Base-by-base conservation (phyloP, 345 rosid genomes). In the Lepidium africanum region DNA sequence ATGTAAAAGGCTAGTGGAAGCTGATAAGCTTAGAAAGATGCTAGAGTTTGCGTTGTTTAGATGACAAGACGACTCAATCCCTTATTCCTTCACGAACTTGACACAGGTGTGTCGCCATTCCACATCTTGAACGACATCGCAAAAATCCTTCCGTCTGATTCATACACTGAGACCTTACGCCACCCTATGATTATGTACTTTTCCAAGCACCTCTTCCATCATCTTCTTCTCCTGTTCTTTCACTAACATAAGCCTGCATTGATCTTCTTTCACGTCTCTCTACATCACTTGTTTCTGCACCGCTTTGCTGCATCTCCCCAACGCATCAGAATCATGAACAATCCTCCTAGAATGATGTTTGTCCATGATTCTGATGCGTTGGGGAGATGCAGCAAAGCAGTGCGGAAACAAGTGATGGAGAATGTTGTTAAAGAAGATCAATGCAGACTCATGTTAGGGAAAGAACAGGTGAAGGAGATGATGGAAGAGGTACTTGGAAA, bases 71-170 rank as follows among this genome's bases (percentile, higher is more conserved):
- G n/a, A 5, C 10, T 1, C 15, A 16, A 68, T 55, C 10, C 12
- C 15, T 14, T 46, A n/a, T 6, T 11, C 7, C 0, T 0, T 2
- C 25, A 55, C 57, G 3, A 58, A 47, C 1, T 11, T 3, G 2
- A 53, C 53, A 61, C 73, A 69, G 55, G 47, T 2, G 13, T 46
- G 30, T n/a, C 10, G 39, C 0, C 9, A 39, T 3, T 14, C 65
- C 65, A 57, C 50, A 45, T 56, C 73, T 57, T 69, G 30, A 68
- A 56, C 38, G 15, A 10, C 58, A 47, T 48, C 49, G 11, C 3
- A 15, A 10, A 9, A 37, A 37, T 40, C 58, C 10, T 2, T 2
- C 27, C 38, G 13, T 37, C 19, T 48, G 7, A 12, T 36, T 64
- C 49, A 11, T 56, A 58, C 36, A 46, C 73, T 14, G 30, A 21